Percentiles rank a stretch among this genome's conserved stretches.
Conservation (phyloP, 768 basidiomycete species). For the Lentinula sp. region DNA sequence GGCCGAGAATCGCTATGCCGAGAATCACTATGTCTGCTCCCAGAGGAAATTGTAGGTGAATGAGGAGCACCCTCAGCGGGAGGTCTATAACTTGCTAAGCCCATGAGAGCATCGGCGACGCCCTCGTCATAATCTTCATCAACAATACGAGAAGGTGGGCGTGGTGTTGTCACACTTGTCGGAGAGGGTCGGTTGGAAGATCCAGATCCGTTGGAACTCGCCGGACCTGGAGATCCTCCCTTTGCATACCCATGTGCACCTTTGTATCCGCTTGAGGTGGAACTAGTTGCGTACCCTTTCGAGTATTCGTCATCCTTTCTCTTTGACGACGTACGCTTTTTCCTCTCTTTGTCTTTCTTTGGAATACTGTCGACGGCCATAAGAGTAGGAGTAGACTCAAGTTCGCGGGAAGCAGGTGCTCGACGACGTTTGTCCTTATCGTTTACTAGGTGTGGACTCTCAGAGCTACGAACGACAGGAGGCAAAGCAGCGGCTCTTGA, state of each 20-base stretch:
- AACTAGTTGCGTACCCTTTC: conserved; percentile 24
- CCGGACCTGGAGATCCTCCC: conserved; percentile 51
- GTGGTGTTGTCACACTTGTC: conserved; percentile 45
- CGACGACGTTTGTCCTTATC: conserved; percentile 1
- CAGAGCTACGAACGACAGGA: conserved; percentile 39
- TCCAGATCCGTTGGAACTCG: conserved; percentile 60
- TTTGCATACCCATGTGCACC: conserved; percentile 27
- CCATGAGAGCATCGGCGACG: conserved; percentile 80
- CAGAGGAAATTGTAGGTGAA: conserved; percentile 54
- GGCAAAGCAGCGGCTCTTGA: conserved; percentile 19
- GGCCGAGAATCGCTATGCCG: conserved; percentile 45
- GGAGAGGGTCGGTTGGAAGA: conserved; percentile 69
- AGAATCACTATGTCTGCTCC: conserved; percentile 46
- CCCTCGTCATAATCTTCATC: conserved; percentile 92
- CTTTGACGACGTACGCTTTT: conserved; percentile 41
- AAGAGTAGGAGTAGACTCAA: neutral
- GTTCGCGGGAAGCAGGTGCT: conserved; percentile 10
- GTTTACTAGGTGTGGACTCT: conserved; percentile 47
- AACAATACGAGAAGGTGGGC: conserved; percentile 60
- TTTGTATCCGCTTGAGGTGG: conserved; percentile 15
- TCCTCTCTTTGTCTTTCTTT: conserved; percentile 49
- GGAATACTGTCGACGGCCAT: neutral
- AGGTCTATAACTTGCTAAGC: conserved; percentile 43
- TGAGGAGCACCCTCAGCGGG: conserved; percentile 30
- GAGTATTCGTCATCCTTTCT: conserved; percentile 40